A percentile compares a stretch with the other conserved stretches of the same genome.
Conservation (phyloP, 139 green algal species). For the Trebouxia sp. region DNA sequence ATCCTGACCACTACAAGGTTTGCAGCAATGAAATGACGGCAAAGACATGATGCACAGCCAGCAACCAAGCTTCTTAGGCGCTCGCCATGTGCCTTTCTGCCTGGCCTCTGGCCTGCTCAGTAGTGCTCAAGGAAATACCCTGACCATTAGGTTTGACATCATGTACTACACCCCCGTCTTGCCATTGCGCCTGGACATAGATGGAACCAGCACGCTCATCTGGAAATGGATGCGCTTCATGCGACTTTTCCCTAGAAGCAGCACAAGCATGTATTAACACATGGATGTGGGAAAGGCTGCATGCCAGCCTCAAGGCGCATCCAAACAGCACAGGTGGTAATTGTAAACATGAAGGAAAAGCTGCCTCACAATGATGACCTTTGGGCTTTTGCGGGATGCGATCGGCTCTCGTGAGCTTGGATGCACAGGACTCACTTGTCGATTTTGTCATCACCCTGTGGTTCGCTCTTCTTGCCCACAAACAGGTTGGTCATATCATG, state of each 20-base stretch:
- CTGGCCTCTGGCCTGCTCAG: background rate
- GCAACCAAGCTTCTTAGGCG: no score
- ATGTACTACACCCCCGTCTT: background rate
- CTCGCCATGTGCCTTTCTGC: background rate
- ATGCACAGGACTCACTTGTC: background rate
- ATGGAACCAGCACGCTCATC: constrained; percentile 9
- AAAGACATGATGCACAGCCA: no score
- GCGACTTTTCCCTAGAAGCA: background rate
- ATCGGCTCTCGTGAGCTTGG: no score
- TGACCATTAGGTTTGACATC: background rate
- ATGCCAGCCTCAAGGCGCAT: background rate
- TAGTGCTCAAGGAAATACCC: background rate
- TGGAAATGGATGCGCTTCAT: background rate
- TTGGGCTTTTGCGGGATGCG: no score
- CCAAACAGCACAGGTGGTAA: background rate
- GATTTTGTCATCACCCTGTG: background rate
- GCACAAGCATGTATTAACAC: background rate
- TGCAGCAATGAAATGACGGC: no score
- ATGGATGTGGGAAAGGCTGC: background rate
- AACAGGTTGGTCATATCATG: background rate
- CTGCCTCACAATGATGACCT: no score
- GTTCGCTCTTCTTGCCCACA: background rate
- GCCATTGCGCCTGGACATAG: background rate
- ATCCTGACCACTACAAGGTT: no score
- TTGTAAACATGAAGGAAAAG: background rate